Conservation (phyloP, 1,284 basidiomycete genomes). For the Pholiota adiposa region DNA sequence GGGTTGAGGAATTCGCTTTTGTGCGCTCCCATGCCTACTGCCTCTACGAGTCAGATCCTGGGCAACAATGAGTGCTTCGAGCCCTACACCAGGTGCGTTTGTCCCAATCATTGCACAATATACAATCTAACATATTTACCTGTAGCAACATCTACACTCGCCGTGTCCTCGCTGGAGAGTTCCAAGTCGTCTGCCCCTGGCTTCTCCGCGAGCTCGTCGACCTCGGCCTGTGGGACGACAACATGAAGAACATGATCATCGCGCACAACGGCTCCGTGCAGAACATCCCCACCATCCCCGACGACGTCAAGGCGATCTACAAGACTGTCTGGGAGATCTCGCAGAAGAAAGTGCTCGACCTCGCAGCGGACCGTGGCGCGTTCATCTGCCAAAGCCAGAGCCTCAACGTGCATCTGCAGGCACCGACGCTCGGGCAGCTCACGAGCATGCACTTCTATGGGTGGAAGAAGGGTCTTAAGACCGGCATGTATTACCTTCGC, state of each 20-base stretch:
- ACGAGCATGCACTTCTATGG: conserved; percentile 99
- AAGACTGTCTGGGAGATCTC: conserved; percentile 99
- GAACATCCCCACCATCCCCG: conserved; percentile 85
- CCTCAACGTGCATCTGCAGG: conserved; percentile 92
- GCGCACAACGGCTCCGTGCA: conserved; percentile 97
- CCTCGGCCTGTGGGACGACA: conserved; percentile 94
- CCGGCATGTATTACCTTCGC: conserved; percentile 96
- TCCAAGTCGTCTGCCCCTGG: conserved; percentile 99
- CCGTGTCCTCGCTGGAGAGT: conserved; percentile 99
- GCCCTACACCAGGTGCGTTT: conserved; percentile 84
- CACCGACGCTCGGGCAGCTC: conserved; percentile 92
- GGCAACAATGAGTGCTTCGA: conserved; percentile 99
- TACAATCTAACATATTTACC: conserved; percentile 10
- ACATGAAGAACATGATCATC: conserved; percentile 99
- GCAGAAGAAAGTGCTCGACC: conserved; percentile 98
- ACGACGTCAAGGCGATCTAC: conserved; percentile 94
- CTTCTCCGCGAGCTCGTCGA: conserved; percentile 96
- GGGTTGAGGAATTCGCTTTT: conserved; percentile 96
- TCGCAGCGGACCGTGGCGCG: conserved; percentile 97
- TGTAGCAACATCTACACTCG: conserved; percentile 97
- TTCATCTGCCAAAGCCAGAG: conserved; percentile 96
- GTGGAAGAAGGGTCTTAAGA: conserved; percentile 99
- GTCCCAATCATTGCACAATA: background rate
- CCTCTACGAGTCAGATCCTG: conserved; percentile 97
- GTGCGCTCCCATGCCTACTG: conserved; percentile 97